A percentile compares a stretch with the other conserved stretches of the same genome.
phyloP scores from a whole-genome alignment of 2,329 filamentous ascomycete genomes.

The Biscogniauxia mediterranea region DNA sequence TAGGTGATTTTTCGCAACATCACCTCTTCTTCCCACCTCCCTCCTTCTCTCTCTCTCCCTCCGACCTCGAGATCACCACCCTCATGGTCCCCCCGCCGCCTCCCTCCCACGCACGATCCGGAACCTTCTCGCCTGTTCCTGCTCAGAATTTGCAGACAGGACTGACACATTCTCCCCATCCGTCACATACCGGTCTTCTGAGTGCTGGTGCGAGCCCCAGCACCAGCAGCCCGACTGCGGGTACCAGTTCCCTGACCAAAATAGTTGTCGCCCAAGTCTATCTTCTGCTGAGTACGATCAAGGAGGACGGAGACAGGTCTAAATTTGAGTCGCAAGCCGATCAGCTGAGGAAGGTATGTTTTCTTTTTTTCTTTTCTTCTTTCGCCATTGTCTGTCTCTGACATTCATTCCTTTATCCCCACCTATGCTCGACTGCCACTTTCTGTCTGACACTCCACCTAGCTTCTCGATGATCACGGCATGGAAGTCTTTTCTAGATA shows the following conservation, averaged over 20 bases:
- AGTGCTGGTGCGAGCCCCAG: constrained; percentile 61
- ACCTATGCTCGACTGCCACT: not conserved
- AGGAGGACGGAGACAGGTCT: constrained; percentile 83
- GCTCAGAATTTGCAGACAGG: constrained; percentile 56
- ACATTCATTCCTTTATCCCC: not conserved
- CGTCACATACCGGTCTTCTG: constrained; percentile 54
- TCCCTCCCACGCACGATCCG: constrained; percentile 49
- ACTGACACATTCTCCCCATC: constrained; percentile 54
- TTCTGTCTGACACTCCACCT: constrained; percentile 17
- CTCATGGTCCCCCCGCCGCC: constrained; percentile 36
- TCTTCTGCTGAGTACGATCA: constrained; percentile 88
- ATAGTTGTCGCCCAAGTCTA: constrained; percentile 96
- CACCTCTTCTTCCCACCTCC: constrained; percentile 16
- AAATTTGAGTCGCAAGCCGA: constrained; percentile 94
- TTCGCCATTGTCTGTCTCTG: not conserved
- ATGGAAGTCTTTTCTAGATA: constrained; percentile 99
- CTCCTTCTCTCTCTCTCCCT: constrained; percentile 15
- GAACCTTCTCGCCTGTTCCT: constrained; percentile 64
- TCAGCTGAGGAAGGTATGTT: constrained; percentile 82
- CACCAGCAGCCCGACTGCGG: constrained; percentile 59
- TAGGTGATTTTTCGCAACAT: constrained; percentile 24
- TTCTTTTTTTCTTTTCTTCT: constrained; percentile 5
- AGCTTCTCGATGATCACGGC: constrained; percentile 96
- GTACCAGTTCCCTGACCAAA: constrained; percentile 72
- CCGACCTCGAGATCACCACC: constrained; percentile 29